A percentile compares a stretch with the other conserved stretches of the same genome.
Evolutionary conservation across 768 basidiomycete species (phyloP).

Genomic region (Lactifluus subvellereus): DNA sequence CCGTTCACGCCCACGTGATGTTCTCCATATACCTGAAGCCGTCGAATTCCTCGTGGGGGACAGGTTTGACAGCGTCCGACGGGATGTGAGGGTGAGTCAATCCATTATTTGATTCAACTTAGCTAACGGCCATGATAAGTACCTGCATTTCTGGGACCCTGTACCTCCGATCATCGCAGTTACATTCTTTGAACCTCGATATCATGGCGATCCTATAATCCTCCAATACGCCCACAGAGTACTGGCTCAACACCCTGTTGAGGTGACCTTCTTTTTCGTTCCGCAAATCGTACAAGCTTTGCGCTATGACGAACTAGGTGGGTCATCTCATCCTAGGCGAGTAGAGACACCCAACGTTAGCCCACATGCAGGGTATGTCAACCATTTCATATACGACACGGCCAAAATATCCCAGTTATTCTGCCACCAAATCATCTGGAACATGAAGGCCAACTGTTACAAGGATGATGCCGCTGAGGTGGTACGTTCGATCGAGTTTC

Average conservation of each 20-base stretch:
- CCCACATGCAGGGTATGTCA: slow-evolving; percentile 68
- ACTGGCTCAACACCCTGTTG: slow-evolving; percentile 89
- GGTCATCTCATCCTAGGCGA: slow-evolving; percentile 20
- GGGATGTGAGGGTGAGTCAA: slow-evolving; percentile 66
- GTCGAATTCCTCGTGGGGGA: slow-evolving; percentile 76
- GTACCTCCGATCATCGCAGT: slow-evolving; percentile 79
- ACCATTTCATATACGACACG: slow-evolving; percentile 93
- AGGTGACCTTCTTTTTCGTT: slow-evolving; percentile 96
- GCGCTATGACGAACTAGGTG: slow-evolving; percentile 83
- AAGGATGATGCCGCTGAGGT: slow-evolving; percentile 86
- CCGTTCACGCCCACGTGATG: slow-evolving; percentile 61
- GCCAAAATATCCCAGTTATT: slow-evolving; percentile 96
- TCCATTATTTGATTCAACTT: neutral
- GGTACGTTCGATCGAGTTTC: slow-evolving; percentile 36
- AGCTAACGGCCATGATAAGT: slow-evolving; percentile 40
- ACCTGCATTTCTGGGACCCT: slow-evolving; percentile 83
- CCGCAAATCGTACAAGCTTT: slow-evolving; percentile 97
- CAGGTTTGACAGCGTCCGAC: slow-evolving; percentile 48
- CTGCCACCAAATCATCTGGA: slow-evolving; percentile 99
- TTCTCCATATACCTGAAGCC: slow-evolving; percentile 75
- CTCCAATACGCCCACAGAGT: slow-evolving; percentile 97
- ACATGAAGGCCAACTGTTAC: slow-evolving; percentile 98
- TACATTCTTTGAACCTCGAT: slow-evolving; percentile 81
- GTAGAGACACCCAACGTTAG: neutral
- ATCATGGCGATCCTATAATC: slow-evolving; percentile 74